Base-by-base conservation (phyloP, 805 yeast species). In the Ogataea trehaloabstinens region DNA sequence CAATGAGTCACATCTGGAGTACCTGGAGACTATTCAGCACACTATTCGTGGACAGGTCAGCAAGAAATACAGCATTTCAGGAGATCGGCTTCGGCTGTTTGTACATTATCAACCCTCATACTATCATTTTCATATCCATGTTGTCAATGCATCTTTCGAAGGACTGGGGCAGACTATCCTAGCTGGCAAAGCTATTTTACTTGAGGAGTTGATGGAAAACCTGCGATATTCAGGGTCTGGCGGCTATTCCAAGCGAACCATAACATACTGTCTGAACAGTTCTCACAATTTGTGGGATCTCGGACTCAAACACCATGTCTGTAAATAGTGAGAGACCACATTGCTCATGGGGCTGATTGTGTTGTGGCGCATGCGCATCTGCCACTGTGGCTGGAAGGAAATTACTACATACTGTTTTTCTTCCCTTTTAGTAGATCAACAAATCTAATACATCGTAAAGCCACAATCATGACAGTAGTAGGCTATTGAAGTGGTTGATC, bases 41-140 rank as follows among this genome's bases (percentile, higher is more conserved):
- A 71, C 70, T 17, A 71, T 87, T 8, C 61, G 65, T 37, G 47
- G 55, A 1, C 71, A 74, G 2, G 74, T 86, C 4, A 63, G 78
- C 0, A 55, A 59, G 17, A 55, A 65, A 29, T 85, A 74, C 55
- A 66, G 68, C 10, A 50, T 88, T 10, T 59, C 50, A 2, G 51
- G 65, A 0, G 82, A 83, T 55, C 75, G 80, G 49, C 58, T 93
- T 49, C 74, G 95, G 41, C 58, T 89, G 1, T 93, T 85, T 56
- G 73, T 93, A 34, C 99, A 93, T 66, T 85, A 93, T 61, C 98
- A 90, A 49, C 99, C 99, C 0, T 85, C 96, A 0, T 93, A 91
- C 60, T 93, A 93, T 56, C 98, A 93, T 55, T 83, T 93, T 68
- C 99, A 93, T 58, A 74, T 93, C 13, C 99, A 93, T 59, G 82